Evolutionary conservation across 768 basidiomycete species (phyloP), one percentile per base, ranked within the genome.

Genomic region (Panus rudis): DNA sequence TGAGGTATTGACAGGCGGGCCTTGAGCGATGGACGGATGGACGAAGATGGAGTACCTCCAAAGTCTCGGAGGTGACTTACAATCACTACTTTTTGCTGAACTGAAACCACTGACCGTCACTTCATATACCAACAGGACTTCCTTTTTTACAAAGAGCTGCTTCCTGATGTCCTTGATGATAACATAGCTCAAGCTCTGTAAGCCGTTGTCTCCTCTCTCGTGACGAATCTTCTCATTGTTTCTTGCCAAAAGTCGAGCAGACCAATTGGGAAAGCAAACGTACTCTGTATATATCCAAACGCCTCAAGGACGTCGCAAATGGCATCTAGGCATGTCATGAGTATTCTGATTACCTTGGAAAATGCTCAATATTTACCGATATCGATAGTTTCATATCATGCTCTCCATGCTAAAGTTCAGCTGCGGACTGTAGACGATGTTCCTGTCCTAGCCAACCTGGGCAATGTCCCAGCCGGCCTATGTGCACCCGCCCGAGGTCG

Each of bases 21-120:
- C 84, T 88, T 26, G 84, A 87, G 56, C 72, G 85, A 43, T 88
- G 85, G 85, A 88, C 85, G 22, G 85, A 87, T 54, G 84, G 55
- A 16, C 50, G 52, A 28, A 68, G 76, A 48, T 89, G 86, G 86
- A 85, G 86, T 0, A 83, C 84, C 4, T 84, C 82, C 55, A 75
- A 83, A 32, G 83, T 86, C 37, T 72, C 75, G 67, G 82, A 86
- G 53, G 84, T 85, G 57, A 66, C 76, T 65, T 43, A 14, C n/a
- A n/a, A n/a, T n/a, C n/a, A n/a, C n/a, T n/a, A 4, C 10, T 24
- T 28, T 13, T 13, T 37, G 26, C 33, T n/a, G n/a, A n/a, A n/a
- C n/a, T n/a, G n/a, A 33, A 17, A 43, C 26, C 33, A 16, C 12
- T 39, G 17, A 23, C 14, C 30, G n/a, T n/a, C n/a, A n/a, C n/a